Evolutionary conservation across 208 protist species (phyloP), one percentile per base, ranked within the genome.

Genomic region (Porcisia hertigi): DNA sequence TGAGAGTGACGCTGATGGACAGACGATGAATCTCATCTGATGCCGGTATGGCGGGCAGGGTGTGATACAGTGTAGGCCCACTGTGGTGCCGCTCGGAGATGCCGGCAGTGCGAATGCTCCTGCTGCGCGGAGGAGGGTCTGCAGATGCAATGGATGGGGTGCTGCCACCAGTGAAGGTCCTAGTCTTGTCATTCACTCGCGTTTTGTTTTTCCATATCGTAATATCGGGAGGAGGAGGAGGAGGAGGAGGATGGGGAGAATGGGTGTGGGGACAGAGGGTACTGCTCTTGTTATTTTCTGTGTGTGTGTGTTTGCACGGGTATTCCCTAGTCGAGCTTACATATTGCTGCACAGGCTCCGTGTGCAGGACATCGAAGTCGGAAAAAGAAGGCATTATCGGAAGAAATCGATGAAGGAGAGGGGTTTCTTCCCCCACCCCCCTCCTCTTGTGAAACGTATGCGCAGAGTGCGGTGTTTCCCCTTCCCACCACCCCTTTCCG

Each of bases 11-110:
- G 39, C 25, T 0, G 69, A 79, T 30, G 77, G 76, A 23, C 67
- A 82, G 39, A 20, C 36, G 69, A 72, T 34, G 23, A 34, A 57
- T 71, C 65, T 71, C 11, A 57, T 71, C 45, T 55, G 65, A 71
- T 58, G 8, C 43, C 11, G 65, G 23, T 20, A 41, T 54, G 41
- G n/a, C 23, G 20, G 12, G 64, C 11, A 11, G 23, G 4, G 62
- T 30, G 62, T 25, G 55, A 9, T 59, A 59, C 41, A 45, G 20
- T 9, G 62, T 30, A 47, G 36, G 18, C 23, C 20, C 41, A 0
- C 41, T 67, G 62, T 67, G 62, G 62, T 52, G 62, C 41, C 8
- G 62, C 16, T n/a, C 12, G 6, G 36, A 20, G 2, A 25, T 2
- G 14, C 12, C 16, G 36, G 36, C 59, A n/a, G 59, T 11, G 6